Percentiles rank a stretch among this genome's conserved stretches.
Evolutionary conservation across 2,329 filamentous ascomycete species (phyloP).

Genomic region (Cadophora malorum): DNA sequence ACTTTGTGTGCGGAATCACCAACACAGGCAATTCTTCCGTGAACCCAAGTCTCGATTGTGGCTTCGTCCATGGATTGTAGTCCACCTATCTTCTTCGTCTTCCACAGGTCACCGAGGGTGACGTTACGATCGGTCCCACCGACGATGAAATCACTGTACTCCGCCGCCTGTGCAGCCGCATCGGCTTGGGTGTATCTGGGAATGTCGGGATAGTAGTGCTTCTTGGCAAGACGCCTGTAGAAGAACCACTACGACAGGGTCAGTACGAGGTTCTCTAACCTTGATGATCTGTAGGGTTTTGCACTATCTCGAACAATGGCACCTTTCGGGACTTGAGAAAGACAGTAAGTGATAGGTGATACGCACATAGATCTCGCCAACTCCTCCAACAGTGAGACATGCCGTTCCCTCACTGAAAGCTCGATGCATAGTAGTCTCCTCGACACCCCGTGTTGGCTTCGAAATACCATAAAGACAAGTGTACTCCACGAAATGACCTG

Average conservation of each 20-base stretch:
- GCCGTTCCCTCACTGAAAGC: slow-evolving; percentile 27
- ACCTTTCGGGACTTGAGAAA: not conserved
- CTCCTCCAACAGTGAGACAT: slow-evolving; percentile 29
- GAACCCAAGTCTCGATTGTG: slow-evolving; percentile 32
- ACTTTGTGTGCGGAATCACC: slow-evolving; percentile 36
- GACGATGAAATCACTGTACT: slow-evolving; percentile 8
- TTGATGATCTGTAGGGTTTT: not conserved
- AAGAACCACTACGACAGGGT: slow-evolving; percentile 30
- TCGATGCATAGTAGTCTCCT: slow-evolving; percentile 23
- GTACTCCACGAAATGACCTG: slow-evolving; percentile 30
- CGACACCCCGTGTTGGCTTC: slow-evolving; percentile 21
- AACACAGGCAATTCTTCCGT: slow-evolving; percentile 33
- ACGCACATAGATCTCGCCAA: slow-evolving; percentile 7
- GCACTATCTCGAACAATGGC: too few relatives aligned
- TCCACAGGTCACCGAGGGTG: slow-evolving; percentile 32
- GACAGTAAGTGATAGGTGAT: not conserved
- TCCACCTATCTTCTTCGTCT: slow-evolving; percentile 18
- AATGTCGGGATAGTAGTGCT: slow-evolving; percentile 28
- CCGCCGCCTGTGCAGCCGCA: slow-evolving; percentile 21
- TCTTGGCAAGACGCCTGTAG: slow-evolving; percentile 28
- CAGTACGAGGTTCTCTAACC: not conserved
- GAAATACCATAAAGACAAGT: slow-evolving; percentile 36
- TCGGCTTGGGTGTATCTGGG: slow-evolving; percentile 34
- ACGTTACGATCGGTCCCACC: slow-evolving; percentile 23
- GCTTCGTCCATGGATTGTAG: slow-evolving; percentile 33